phyloP scores from a whole-genome alignment of 2,329 filamentous ascomycete genomes.

The Magnaporthiopsis poae region DNA sequence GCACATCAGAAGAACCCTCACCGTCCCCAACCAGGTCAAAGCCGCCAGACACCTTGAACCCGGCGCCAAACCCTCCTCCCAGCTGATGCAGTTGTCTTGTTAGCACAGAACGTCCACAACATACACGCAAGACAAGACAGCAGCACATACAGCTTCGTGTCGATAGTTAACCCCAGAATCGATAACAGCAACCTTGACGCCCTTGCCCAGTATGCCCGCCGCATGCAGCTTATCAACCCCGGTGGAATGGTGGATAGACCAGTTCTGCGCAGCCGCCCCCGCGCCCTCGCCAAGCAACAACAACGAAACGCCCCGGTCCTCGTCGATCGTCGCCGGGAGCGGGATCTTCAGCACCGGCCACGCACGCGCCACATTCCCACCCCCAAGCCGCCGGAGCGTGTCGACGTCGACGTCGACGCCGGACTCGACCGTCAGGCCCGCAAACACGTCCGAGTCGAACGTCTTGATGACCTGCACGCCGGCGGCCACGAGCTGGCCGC shows the following conservation, averaged over 20 bases:
- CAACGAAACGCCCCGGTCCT: not conserved
- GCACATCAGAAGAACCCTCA: not conserved
- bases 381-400: constrained; percentile 4
- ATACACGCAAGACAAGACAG: not conserved
- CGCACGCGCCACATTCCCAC: constrained; percentile 13
- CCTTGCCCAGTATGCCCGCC: constrained; percentile 13
- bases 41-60: constrained; percentile 16
- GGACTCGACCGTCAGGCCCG: constrained; percentile 15
- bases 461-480: constrained; percentile 1
- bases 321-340: constrained; percentile 11
- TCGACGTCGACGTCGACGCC: constrained; percentile 12
- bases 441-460: constrained; percentile 14
- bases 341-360: constrained; percentile 17
- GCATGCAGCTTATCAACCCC: constrained; percentile 16
- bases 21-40: constrained; percentile 18
- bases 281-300: constrained; percentile 14
- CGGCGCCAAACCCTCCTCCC: constrained; percentile 16
- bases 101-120: not conserved
- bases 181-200: constrained; percentile 14
- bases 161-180: constrained; percentile 16
- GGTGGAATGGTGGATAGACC: constrained; percentile 16
- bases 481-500: not conserved
- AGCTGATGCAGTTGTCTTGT: constrained; percentile 16
- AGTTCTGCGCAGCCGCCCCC: constrained; percentile 11
- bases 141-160: constrained; percentile 12